A percentile compares a stretch with the other conserved stretches of the same genome.
These are phyloP conservation scores for Tetrapisispora fleetii DNA, from an alignment of 805 yeast species.

Conservation along the genomic window DNA sequence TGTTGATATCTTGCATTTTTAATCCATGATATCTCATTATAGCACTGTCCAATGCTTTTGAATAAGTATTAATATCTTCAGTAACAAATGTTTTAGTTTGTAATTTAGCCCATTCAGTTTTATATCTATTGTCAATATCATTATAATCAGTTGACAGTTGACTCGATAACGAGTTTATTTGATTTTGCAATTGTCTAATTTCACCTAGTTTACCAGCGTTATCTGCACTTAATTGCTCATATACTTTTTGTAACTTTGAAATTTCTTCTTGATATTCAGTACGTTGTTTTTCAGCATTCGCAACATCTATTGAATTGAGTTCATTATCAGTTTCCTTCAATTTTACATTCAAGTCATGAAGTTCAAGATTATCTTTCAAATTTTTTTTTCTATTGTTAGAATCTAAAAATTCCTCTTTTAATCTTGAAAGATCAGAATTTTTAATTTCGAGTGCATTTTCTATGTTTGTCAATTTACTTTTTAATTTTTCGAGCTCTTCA, in stretches of 20 bases:
- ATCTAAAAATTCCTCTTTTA: conserved; percentile 37
- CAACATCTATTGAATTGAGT: conserved; percentile 39
- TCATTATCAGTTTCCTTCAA: conserved; percentile 30
- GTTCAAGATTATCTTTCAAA: conserved; percentile 53
- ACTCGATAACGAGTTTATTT: conserved; percentile 40
- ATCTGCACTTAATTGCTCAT: conserved; percentile 47
- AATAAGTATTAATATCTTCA: conserved; percentile 71
- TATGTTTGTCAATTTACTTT: neutral
- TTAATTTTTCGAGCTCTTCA: conserved; percentile 7
- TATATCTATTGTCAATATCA: conserved; percentile 53
- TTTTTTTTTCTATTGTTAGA: conserved; percentile 53
- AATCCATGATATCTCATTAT: conserved; percentile 85
- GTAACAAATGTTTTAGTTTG: conserved; percentile 69
- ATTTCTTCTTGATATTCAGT: conserved; percentile 54
- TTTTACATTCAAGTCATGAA: conserved; percentile 37
- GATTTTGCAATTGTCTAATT: conserved; percentile 70
- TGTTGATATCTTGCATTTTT: conserved; percentile 88
- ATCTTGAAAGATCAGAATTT: neutral
- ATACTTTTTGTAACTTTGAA: conserved; percentile 36
- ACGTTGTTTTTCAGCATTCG: conserved; percentile 51
- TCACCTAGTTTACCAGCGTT: conserved; percentile 81
- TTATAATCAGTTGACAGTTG: conserved; percentile 67
- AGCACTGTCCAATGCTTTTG: conserved; percentile 81
- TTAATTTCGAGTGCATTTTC: conserved; percentile 16
- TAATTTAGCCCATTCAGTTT: conserved; percentile 61